A percentile compares a stretch with the other conserved stretches of the same genome.
phyloP scores from a whole-genome alignment of 2,329 filamentous ascomycete genomes.

The Graphilbum fragrans region DNA sequence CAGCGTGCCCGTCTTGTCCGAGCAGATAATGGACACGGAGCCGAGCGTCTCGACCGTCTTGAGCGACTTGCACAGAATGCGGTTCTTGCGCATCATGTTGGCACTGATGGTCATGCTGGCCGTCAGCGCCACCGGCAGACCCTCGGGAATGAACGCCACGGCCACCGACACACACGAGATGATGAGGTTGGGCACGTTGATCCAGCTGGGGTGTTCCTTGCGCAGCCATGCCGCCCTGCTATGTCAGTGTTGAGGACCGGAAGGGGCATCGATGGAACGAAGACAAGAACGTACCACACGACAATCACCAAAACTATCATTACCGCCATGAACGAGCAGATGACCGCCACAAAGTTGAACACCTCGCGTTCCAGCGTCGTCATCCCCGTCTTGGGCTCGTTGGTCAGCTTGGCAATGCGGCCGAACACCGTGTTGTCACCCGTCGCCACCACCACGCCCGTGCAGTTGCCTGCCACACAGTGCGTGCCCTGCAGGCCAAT shows the following conservation, averaged over 20 bases:
- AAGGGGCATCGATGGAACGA: conserved; percentile 22
- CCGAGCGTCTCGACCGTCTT: conserved; percentile 58
- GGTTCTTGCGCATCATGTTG: conserved; percentile 50
- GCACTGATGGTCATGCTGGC: conserved; percentile 59
- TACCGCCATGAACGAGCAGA: conserved; percentile 52
- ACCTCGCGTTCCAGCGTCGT: no score
- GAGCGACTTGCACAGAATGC: conserved; percentile 49
- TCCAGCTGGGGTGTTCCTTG: conserved; percentile 54
- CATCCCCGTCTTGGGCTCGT: conserved; percentile 48
- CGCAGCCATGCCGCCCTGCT: conserved; percentile 62
- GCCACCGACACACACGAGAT: conserved; percentile 55
- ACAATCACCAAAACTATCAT: conserved; percentile 54
- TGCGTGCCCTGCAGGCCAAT: conserved; percentile 62
- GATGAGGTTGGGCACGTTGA: conserved; percentile 59
- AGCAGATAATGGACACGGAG: conserved; percentile 61
- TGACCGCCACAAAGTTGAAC: conserved; percentile 58
- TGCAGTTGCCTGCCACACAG: conserved; percentile 60
- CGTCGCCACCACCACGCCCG: conserved; percentile 60
- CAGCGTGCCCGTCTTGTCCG: conserved; percentile 60
- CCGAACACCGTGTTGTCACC: conserved; percentile 68
- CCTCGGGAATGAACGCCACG: conserved; percentile 53
- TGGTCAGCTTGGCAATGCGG: conserved; percentile 50
- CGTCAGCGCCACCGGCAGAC: conserved; percentile 56
- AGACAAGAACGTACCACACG: conserved; percentile 44
- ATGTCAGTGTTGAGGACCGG: conserved; percentile 21